Conservation (phyloP, 176 grass and related monocot species). For the Eremochloa ophiuroides region DNA sequence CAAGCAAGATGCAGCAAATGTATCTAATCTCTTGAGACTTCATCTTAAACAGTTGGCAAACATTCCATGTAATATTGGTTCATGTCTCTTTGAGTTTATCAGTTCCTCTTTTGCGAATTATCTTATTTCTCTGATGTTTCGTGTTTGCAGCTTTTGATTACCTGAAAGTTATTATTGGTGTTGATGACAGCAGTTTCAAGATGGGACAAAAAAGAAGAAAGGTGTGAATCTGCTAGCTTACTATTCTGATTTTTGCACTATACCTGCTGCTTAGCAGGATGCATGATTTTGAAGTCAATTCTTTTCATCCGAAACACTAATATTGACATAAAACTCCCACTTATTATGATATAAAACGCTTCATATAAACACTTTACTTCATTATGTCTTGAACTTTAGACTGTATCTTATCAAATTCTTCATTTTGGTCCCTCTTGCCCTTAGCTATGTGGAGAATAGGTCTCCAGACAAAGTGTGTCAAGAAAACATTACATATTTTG, state of each 20-base stretch:
- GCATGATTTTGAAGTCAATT: conserved; percentile 12
- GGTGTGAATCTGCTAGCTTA: conserved; percentile 42
- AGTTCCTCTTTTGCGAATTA: conserved; percentile 24
- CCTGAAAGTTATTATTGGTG: conserved; percentile 58
- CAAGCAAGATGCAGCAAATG: conserved; percentile 43
- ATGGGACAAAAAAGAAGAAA: conserved; percentile 72
- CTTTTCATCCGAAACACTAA: neutral
- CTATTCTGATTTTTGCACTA: conserved; percentile 4
- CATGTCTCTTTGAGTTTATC: conserved; percentile 14
- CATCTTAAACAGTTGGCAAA: conserved; percentile 67
- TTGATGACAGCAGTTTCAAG: conserved; percentile 58
- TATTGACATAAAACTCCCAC: neutral
- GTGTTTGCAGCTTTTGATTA: conserved; percentile 54
- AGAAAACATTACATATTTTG: neutral
- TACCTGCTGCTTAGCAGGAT: conserved; percentile 12
- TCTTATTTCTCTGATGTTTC: conserved; percentile 28
- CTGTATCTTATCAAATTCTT: neutral
- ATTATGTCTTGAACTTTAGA: neutral
- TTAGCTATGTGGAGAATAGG: conserved; percentile 2
- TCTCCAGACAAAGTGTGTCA: neutral
- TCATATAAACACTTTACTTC: neutral
- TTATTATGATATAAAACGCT: neutral
- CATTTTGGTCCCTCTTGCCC: neutral
- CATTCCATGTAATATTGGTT: conserved; percentile 71
- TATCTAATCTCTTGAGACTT: conserved; percentile 63